Evolutionary conservation across 2,329 filamentous ascomycete genomes (phyloP).

Genomic region (Monilinia fructicola): DNA sequence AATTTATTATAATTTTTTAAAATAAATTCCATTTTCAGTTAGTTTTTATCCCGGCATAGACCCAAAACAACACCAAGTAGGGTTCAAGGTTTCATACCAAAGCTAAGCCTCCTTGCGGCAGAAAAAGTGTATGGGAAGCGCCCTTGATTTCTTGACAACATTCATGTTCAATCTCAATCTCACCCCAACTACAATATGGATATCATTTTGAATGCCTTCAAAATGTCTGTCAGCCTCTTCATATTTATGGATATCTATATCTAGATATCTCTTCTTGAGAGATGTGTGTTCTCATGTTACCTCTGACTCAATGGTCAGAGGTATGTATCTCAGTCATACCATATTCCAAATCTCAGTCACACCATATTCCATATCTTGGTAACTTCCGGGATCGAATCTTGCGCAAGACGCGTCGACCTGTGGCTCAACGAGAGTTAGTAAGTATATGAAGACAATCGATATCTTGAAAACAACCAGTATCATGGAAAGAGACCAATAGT

Average conservation of each 20-base stretch:
- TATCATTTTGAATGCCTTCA: neutral
- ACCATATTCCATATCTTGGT: neutral
- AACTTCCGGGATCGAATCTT: neutral
- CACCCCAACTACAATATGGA: neutral
- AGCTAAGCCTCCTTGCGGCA: neutral
- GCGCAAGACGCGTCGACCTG: constrained; percentile 7
- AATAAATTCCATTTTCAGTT: too few relatives aligned
- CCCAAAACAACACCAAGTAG: too few relatives aligned
- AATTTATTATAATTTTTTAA: too few relatives aligned
- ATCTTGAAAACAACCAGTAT: neutral
- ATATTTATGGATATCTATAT: neutral
- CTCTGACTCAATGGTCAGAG: neutral
- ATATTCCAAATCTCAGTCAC: neutral
- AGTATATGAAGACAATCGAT: neutral
- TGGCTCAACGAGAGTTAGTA: neutral
- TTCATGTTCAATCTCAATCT: neutral
- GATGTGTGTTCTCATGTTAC: too few relatives aligned
- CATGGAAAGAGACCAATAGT: too few relatives aligned
- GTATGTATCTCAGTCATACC: neutral
- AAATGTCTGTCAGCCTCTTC: neutral
- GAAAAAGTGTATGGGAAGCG: neutral
- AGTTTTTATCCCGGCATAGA: too few relatives aligned
- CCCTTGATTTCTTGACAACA: neutral
- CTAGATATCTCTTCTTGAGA: neutral
- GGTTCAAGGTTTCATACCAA: neutral